A percentile compares a stretch with the other conserved stretches of the same genome.
These are phyloP conservation scores for Tremella mesenterica DNA, from an alignment of 768 basidiomycete species.

Conservation along the genomic window DNA sequence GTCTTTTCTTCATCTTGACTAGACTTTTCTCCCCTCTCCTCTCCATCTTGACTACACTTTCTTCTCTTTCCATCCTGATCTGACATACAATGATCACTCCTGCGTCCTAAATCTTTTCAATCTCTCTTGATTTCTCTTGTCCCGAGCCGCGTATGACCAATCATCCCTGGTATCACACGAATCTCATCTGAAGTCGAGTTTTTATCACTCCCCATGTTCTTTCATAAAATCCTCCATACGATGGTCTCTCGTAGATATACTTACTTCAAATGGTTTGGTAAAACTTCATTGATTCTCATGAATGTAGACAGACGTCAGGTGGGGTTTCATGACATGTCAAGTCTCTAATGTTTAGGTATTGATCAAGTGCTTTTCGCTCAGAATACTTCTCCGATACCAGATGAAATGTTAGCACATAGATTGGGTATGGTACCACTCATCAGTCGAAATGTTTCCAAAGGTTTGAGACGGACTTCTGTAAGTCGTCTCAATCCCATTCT, in stretches of 20 bases:
- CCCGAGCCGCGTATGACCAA: not conserved
- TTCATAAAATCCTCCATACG: not conserved
- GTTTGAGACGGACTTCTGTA: conserved; percentile 52
- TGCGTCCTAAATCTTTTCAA: not conserved
- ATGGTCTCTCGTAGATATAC: too few species aligned
- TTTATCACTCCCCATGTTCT: not conserved
- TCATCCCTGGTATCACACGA: not conserved
- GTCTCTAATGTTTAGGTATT: conserved; percentile 56
- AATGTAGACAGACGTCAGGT: not conserved
- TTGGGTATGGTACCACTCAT: conserved; percentile 87
- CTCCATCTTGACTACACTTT: not conserved
- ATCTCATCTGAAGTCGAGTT: not conserved
- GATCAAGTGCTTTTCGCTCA: conserved; percentile 88
- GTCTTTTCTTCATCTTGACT: too few species aligned
- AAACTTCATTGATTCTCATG: not conserved
- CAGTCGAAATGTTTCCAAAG: conserved; percentile 80
- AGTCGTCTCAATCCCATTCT: conserved; percentile 7
- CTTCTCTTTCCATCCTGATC: not conserved
- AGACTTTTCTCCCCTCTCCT: too few species aligned
- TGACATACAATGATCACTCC: not conserved
- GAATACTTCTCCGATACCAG: conserved; percentile 87
- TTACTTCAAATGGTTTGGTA: not conserved
- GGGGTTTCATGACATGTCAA: not conserved
- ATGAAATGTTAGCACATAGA: conserved; percentile 95
- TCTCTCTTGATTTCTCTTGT: not conserved